These are phyloP conservation scores for Fomes fomentarius DNA, from an alignment of 1,284 basidiomycete species.

Conservation along the genomic window DNA sequence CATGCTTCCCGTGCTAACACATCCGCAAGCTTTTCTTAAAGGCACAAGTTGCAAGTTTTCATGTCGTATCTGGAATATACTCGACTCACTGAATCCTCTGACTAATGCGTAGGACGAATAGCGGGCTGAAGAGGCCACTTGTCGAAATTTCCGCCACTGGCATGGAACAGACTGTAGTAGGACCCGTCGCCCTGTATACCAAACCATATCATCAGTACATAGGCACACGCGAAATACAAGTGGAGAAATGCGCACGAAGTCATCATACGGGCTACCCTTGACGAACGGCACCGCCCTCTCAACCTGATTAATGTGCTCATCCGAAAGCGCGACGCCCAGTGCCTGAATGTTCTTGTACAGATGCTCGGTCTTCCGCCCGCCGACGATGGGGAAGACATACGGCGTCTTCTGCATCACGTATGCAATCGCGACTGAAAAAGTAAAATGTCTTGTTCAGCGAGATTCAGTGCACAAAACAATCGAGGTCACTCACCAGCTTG, in stretches of 20 bases:
- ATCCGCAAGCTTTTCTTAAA: too few species aligned
- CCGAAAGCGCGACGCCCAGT: slow-evolving; percentile 43
- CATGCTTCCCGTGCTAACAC: too few species aligned
- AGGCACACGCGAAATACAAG: neutral
- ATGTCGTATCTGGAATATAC: too few species aligned
- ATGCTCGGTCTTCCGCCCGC: slow-evolving; percentile 23
- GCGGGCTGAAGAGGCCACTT: slow-evolving; percentile 23
- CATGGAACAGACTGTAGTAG: slow-evolving; percentile 20
- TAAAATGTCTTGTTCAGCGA: neutral
- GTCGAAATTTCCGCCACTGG: slow-evolving; percentile 26
- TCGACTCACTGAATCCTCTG: too few species aligned
- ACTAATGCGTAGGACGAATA: slow-evolving; percentile 19
- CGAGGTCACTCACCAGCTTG: slow-evolving; percentile 35
- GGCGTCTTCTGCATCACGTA: slow-evolving; percentile 48
- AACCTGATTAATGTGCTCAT: slow-evolving; percentile 44
- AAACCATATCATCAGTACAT: neutral
- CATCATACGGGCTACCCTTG: slow-evolving; percentile 40
- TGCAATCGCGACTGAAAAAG: slow-evolving; percentile 43
- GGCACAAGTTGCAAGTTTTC: too few species aligned
- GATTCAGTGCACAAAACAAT: neutral
- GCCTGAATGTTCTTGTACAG: slow-evolving; percentile 48
- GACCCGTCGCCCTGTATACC: slow-evolving; percentile 25
- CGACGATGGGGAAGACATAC: slow-evolving; percentile 1
- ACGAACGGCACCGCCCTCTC: slow-evolving; percentile 44
- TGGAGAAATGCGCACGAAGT: slow-evolving; percentile 38